Evolutionary conservation across 257 asterid genomes (phyloP), one percentile per base, ranked within the genome.

Genomic region (Solanum pimpinellifolium): DNA sequence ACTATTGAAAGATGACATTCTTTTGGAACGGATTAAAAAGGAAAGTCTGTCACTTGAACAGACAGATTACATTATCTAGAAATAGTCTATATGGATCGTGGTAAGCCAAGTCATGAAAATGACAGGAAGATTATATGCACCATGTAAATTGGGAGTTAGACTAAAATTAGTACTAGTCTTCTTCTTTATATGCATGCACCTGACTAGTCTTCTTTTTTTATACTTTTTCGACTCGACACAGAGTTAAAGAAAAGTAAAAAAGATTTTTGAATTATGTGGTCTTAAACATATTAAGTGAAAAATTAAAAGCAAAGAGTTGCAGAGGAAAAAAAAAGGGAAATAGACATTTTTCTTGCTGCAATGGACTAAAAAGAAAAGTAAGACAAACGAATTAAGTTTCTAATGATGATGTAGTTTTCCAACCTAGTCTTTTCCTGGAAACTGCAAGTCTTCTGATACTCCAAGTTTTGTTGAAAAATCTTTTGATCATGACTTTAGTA

Each of bases 321-420:
- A 5, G 16, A 25, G 12, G 25, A 56, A 66, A 12, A 0, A 12
- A 66, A 20, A 66, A 6, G 0, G 35, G 18, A n/a, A 65, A 25
- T 3, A 0, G 0, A 5, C 8, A 11, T n/a, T n/a, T 25, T 16
- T 56, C 25, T 65, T 33, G 35, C 5, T 65, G 3, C 0, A 65
- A 66, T 4, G 2, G 18, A 66, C 5, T 25, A 1, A 11, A 65
- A n/a, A 0, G 20, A 25, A 25, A 25, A 66, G 9, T 65, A 65
- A 5, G 21, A 68, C 0, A 68, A 68, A 14, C 11, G 18, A 68
- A 68, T 68, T 25, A 11, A 65, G 29, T 65, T 65, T 65, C 18
- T 0, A 11, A 4, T 11, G 72, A 65, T n/a, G 33, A 10, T 65
- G 72, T 11, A 65, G 11, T 65, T 5, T 65, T n/a, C 72, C 72